A percentile compares a stretch with the other conserved stretches of the same genome.
phyloP scores from a whole-genome alignment of 73 alveolate genomes.

The Paramecium sexaurelia region DNA sequence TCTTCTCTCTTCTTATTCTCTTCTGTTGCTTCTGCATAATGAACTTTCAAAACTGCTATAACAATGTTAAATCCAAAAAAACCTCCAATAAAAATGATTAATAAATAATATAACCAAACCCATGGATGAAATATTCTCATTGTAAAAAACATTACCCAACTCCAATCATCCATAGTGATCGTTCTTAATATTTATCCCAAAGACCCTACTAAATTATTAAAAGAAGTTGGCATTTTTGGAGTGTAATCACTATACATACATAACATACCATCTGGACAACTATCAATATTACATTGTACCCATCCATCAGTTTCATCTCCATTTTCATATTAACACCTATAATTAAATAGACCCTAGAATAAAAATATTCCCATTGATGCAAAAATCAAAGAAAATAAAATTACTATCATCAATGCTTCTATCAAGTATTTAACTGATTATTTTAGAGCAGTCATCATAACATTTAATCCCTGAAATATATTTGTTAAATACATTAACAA shows the following conservation, averaged over 20 bases:
- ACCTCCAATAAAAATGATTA: constrained; percentile 41
- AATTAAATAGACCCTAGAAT: constrained; percentile 23
- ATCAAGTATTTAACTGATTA: not conserved
- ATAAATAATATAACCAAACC: constrained; percentile 1
- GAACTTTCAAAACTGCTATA: constrained; percentile 24
- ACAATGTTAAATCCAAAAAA: constrained; percentile 25
- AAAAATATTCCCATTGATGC: not conserved
- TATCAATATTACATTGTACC: not conserved
- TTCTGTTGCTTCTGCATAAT: not conserved
- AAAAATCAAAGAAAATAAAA: not conserved
- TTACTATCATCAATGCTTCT: not conserved
- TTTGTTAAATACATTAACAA: constrained; percentile 1
- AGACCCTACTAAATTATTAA: not conserved
- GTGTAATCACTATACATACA: constrained; percentile 8
- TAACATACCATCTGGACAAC: not conserved
- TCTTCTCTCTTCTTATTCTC: not conserved
- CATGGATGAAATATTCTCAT: not conserved
- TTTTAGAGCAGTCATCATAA: not conserved
- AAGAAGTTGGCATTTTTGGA: not conserved
- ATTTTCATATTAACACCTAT: not conserved
- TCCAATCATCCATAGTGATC: constrained; percentile 47
- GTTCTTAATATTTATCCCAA: constrained; percentile 1
- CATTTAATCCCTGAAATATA: not conserved
- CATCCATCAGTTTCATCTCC: constrained; percentile 5
- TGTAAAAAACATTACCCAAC: constrained; percentile 34